Evolutionary conservation across 208 protist species (phyloP), one percentile per base, ranked within the genome.

Genomic region (Trypanosoma congolense): DNA sequence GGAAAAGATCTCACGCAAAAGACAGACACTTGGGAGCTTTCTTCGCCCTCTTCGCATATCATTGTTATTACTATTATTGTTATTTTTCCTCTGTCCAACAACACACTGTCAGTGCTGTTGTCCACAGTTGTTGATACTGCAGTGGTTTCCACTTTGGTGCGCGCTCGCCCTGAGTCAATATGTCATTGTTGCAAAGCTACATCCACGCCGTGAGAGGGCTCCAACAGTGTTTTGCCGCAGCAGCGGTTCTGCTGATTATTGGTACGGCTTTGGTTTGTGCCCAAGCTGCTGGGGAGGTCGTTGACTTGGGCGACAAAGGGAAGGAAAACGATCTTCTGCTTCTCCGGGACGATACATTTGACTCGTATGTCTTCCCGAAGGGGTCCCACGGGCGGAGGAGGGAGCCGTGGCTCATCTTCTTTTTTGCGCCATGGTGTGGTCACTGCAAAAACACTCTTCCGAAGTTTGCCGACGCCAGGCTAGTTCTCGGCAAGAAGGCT

Each of bases 391-490:
- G 26, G 1, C n/a, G 3, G 14, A 12, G 22, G 12, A 28, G n/a
- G 36, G 52, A 48, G 28, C 14, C 87, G 42, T 95, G 84, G 70
- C 57, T 95, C 22, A 68, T 91, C 26, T 77, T 95, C 22, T 75
- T 87, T 51, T 92, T 83, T 70, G 73, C 87, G 4, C 83, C 87
- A 36, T 90, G 83, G 79, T 95, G 87, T 63, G 61, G 47, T 16
- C 83, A 90, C 56, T 95, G 87, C 72, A 90, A 88, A 49, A 50
- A 33, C 25, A 42, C 87, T 12, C 44, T 90, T 40, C 87, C 87
- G 2, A 56, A 71, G 44, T 90, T 90, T 60, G 49, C 78, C n/a
- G 82, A 95, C 55, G 74, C 73, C 24, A 86, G 77, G 56, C 21
- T 61, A 22, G 33, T 65, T 25, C 61, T 85, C 16, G 56, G 65